These are phyloP conservation scores for Tylopilus rubrobrunneus DNA, from an alignment of 768 basidiomycete genomes.

Conservation along the genomic window DNA sequence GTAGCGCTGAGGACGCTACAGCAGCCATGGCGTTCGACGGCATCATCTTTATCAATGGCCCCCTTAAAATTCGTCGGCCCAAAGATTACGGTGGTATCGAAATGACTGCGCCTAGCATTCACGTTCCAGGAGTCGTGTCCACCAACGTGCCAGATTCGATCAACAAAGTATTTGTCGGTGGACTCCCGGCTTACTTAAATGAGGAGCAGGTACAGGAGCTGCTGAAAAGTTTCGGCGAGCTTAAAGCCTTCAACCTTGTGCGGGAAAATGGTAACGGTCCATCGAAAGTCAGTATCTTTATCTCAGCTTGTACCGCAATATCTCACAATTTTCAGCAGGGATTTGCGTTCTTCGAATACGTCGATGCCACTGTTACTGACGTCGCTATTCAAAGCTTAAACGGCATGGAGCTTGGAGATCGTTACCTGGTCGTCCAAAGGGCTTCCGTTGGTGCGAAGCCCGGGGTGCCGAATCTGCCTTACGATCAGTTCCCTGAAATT, in stretches of 20 bases:
- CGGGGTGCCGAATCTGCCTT: slow-evolving; percentile 61
- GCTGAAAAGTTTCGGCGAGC: slow-evolving; percentile 94
- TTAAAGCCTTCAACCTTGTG: slow-evolving; percentile 97
- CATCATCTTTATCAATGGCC: slow-evolving; percentile 89
- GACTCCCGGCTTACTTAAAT: slow-evolving; percentile 90
- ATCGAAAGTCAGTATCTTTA: slow-evolving; percentile 63
- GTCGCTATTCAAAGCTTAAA: slow-evolving; percentile 94
- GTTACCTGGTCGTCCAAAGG: slow-evolving; percentile 92
- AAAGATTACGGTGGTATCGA: slow-evolving; percentile 91
- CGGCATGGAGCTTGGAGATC: slow-evolving; percentile 97
- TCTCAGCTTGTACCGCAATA: neutral
- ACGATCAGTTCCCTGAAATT: slow-evolving; percentile 78
- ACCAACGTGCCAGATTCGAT: slow-evolving; percentile 96
- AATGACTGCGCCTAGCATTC: slow-evolving; percentile 58
- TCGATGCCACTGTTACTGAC: slow-evolving; percentile 84
- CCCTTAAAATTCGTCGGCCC: slow-evolving; percentile 96
- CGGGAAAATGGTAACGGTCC: slow-evolving; percentile 86
- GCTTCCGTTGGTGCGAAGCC: slow-evolving; percentile 92
- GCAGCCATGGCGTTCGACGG: slow-evolving; percentile 97
- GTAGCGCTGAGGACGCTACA: slow-evolving; percentile 94
- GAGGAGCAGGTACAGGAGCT: slow-evolving; percentile 99
- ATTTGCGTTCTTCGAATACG: slow-evolving; percentile 99
- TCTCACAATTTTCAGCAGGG: slow-evolving; percentile 51
- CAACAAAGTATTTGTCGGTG: slow-evolving; percentile 98
- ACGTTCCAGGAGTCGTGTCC: slow-evolving; percentile 94